These are phyloP conservation scores for Paramecium sonneborni DNA, from an alignment of 73 alveolate genomes.

Conservation along the genomic window DNA sequence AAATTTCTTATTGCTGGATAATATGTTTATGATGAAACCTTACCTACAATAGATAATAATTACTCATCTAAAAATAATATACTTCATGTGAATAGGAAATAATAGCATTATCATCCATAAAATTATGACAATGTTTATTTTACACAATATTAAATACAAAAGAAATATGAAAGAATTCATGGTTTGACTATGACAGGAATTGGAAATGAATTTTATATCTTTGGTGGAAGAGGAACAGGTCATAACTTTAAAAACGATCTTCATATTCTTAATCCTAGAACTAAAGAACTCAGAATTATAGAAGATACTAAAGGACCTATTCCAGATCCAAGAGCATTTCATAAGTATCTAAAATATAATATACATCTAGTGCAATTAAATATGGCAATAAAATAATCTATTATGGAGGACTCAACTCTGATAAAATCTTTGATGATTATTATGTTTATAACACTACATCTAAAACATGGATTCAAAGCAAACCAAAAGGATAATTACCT, in stretches of 20 bases:
- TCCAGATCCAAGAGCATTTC: conserved; percentile 72
- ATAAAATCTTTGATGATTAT: conserved; percentile 62
- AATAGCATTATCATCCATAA: not conserved
- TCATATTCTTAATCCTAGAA: conserved; percentile 63
- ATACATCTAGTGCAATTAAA: conserved; percentile 51
- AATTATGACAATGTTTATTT: conserved; percentile 47
- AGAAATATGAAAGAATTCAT: conserved; percentile 57
- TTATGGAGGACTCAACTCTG: conserved; percentile 68
- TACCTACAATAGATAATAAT: conserved; percentile 27
- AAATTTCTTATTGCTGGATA: conserved; percentile 65
- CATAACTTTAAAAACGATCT: conserved; percentile 56
- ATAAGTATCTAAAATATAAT: not conserved
- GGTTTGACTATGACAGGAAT: conserved; percentile 67
- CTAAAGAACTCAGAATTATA: conserved; percentile 56
- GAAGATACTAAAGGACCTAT: conserved; percentile 64
- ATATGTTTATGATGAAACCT: conserved; percentile 64
- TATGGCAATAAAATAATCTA: conserved; percentile 65
- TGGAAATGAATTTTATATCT: conserved; percentile 71
- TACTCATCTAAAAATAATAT: conserved; percentile 44
- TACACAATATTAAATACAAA: not conserved
- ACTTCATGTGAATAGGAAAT: conserved; percentile 41
- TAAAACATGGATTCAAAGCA: conserved; percentile 57
- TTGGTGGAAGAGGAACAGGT: conserved; percentile 70
- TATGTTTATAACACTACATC: conserved; percentile 67
- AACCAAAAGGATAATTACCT: conserved; percentile 64